phyloP scores from a whole-genome alignment of 768 basidiomycete genomes.

The Lactarius evosmus region DNA sequence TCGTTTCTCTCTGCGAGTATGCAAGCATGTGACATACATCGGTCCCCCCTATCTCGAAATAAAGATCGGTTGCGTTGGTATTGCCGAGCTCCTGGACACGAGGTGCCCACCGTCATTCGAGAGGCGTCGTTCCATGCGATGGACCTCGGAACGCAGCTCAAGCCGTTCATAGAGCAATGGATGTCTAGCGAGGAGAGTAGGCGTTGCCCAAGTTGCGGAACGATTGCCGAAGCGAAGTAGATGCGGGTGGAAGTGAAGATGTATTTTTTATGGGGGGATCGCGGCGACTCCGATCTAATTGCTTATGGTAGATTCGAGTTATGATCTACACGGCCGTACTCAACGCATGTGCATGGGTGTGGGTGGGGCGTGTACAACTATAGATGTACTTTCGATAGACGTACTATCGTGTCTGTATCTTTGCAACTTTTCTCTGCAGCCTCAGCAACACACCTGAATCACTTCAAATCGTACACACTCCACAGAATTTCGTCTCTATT shows the following conservation, averaged over 20 bases:
- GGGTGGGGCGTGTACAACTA: no score
- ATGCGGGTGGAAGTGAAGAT: not conserved
- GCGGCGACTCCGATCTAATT: not conserved
- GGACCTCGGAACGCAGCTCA: conserved; percentile 90
- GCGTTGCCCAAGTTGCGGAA: conserved; percentile 69
- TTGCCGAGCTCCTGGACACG: conserved; percentile 63
- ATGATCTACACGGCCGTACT: no score
- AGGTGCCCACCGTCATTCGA: conserved; percentile 67
- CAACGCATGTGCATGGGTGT: no score
- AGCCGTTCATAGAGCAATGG: conserved; percentile 87
- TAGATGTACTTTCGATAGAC: no score
- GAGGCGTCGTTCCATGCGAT: conserved; percentile 86
- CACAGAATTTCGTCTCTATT: no score
- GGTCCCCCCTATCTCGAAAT: not conserved
- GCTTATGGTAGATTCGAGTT: no score
- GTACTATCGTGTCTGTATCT: no score
- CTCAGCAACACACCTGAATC: no score
- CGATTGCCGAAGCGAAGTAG: conserved; percentile 56
- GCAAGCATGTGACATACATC: not conserved
- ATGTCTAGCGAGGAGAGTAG: conserved; percentile 61
- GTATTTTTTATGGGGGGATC: no score
- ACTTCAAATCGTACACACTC: no score
- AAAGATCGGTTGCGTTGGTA: conserved; percentile 92
- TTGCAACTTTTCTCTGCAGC: no score
- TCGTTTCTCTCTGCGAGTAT: not conserved